A percentile compares a stretch with the other conserved stretches of the same genome.
Evolutionary conservation across 345 rosid species (phyloP).

Genomic region (Gossypium raimondii): DNA sequence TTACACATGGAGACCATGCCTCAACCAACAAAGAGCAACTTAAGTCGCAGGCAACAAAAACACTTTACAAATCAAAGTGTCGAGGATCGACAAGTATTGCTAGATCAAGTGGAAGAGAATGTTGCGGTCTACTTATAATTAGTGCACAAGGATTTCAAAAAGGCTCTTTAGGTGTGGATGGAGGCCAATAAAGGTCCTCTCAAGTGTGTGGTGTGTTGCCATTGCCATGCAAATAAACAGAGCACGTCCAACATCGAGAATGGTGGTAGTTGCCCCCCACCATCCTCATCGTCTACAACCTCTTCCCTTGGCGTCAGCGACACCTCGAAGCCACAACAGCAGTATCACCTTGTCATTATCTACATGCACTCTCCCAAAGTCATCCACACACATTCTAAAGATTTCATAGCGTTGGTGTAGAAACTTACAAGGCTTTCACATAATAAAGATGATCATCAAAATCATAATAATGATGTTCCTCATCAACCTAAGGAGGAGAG

Average conservation of each 20-base stretch:
- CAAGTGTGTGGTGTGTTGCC: no score
- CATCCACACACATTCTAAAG: conserved; percentile 65
- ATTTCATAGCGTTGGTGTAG: conserved; percentile 43
- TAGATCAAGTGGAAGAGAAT: no score
- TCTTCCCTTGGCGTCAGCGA: conserved; percentile 25
- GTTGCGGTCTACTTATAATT: no score
- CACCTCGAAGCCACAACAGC: conserved; percentile 31
- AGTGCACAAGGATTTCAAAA: no score
- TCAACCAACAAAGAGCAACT: no score
- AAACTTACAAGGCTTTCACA: conserved; percentile 76
- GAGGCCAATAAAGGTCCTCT: no score
- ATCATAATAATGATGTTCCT: background rate
- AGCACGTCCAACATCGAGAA: background rate
- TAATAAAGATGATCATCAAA: conserved; percentile 29
- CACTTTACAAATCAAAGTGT: no score
- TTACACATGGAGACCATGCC: no score
- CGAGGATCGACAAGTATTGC: no score
- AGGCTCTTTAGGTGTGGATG: no score
- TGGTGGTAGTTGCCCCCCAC: conserved; percentile 18
- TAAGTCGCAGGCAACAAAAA: no score
- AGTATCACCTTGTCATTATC: conserved; percentile 79
- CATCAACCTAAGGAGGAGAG: conserved; percentile 8
- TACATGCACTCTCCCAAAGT: conserved; percentile 86
- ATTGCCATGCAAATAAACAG: conserved; percentile 10
- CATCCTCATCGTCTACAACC: conserved; percentile 26